phyloP scores from a whole-genome alignment of 495 filamentous ascomycete genomes.

The Darksidea phi region DNA sequence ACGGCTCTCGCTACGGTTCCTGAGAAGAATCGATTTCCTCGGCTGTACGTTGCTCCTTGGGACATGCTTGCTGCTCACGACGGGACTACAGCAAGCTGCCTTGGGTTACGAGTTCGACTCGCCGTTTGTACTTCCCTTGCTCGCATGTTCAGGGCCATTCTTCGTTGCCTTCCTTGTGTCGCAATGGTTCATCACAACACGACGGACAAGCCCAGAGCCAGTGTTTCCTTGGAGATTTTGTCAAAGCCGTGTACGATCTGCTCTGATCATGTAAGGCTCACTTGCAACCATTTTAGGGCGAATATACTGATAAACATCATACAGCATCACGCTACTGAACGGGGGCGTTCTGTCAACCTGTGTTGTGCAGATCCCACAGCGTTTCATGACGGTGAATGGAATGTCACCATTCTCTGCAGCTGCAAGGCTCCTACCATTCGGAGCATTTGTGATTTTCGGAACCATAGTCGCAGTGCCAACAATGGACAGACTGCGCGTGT shows the following conservation, averaged over 20 bases:
- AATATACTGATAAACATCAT: background rate
- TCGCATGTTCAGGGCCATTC: background rate
- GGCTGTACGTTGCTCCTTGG: slow-evolving; percentile 21
- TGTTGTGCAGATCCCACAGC: slow-evolving; percentile 21
- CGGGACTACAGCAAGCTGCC: slow-evolving; percentile 27
- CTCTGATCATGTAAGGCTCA: slow-evolving; percentile 13
- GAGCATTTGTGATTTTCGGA: slow-evolving; percentile 1
- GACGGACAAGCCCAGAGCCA: background rate
- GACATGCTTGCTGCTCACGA: slow-evolving; percentile 20
- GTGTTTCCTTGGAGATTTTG: slow-evolving; percentile 30
- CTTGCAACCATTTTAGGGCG: background rate
- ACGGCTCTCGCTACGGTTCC: background rate
- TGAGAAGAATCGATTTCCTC: slow-evolving; percentile 20
- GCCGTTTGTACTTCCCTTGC: slow-evolving; percentile 13
- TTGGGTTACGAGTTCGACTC: slow-evolving; percentile 8
- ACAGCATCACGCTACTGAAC: slow-evolving; percentile 7
- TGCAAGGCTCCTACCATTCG: slow-evolving; percentile 8
- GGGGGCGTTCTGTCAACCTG: background rate
- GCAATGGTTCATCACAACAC: slow-evolving; percentile 9
- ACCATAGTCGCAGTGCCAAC: background rate
- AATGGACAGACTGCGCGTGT: slow-evolving; percentile 2
- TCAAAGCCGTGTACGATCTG: slow-evolving; percentile 3
- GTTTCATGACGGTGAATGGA: slow-evolving; percentile 9
- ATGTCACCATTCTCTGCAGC: slow-evolving; percentile 5
- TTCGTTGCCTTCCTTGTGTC: slow-evolving; percentile 14